Evolutionary conservation across 179 eudicot genomes (phyloP), one percentile per base, ranked within the genome.

Genomic region (Nepenthes alata): DNA sequence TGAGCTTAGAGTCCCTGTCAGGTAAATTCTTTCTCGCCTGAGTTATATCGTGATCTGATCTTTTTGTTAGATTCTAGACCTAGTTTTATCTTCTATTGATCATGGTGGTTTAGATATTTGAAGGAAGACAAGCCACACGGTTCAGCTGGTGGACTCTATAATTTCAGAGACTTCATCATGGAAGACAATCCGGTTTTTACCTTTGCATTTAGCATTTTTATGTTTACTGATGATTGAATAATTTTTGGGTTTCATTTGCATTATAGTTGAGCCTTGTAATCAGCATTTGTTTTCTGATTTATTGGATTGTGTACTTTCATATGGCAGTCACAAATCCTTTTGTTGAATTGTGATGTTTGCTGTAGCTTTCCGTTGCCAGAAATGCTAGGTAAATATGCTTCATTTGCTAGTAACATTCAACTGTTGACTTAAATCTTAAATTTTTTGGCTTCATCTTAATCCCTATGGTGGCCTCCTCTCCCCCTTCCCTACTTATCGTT

Each of bases 91-190:
- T 45, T n/a, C 25, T 4, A 7, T 14, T 70, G 55, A 11, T 75
- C 51, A 47, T 64, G 72, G 58, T 67, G 58, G 10, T 70, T 52
- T 67, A 94, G 98, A 76, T 91, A 91, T 69, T 72, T 91, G 83
- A 88, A 66, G 76, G 98, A 91, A 77, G 98, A 91, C 60, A 91
- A 84, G 60, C 98, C 96, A 59, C 96, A 88, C 81, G 98, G 98
- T 67, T 91, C 98, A 61, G 98, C 95, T 61, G 98, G 98, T 67
- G 83, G 89, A 37, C 81, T 89, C 7, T 86, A 86, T 72, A 81
- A 78, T 68, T 91, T 86, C 75, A 81, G 86, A 77, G 98, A 91
- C 81, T 72, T 67, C 51, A 89, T 91, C 62, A 81, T 91, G 96
- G 98, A 91, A 79, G 98, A 91, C 57, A 71, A 67, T 47, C 98